Percentiles rank a stretch among this genome's conserved stretches.
Evolutionary conservation across 768 basidiomycete species (phyloP).

Genomic region (Pholiota microspora): DNA sequence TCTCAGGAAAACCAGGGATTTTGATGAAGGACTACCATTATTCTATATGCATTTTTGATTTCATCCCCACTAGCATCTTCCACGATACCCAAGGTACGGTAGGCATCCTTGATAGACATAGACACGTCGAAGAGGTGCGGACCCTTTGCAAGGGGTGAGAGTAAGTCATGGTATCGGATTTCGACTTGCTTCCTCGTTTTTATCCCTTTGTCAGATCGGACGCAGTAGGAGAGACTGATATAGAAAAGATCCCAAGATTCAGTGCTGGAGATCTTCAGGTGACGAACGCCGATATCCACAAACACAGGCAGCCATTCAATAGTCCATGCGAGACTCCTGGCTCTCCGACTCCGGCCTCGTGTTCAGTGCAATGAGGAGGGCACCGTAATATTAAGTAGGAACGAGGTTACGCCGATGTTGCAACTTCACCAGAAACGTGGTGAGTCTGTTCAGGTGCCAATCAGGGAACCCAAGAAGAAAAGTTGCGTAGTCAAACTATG

Average conservation of each 20-base stretch:
- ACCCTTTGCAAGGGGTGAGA: constrained; percentile 14
- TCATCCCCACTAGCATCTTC: constrained; percentile 46
- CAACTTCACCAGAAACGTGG: background rate
- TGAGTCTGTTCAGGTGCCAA: background rate
- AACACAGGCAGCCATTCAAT: constrained; percentile 14
- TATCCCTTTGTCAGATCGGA: constrained; percentile 16
- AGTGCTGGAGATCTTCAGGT: constrained; percentile 13
- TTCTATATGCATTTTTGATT: constrained; percentile 61
- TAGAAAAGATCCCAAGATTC: constrained; percentile 18
- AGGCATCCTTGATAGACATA: constrained; percentile 36
- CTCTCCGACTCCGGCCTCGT: constrained; percentile 16
- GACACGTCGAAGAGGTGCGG: constrained; percentile 16
- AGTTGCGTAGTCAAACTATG: constrained; percentile 5
- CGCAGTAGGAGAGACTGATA: constrained; percentile 13
- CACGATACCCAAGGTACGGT: constrained; percentile 45
- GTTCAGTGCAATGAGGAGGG: constrained; percentile 12
- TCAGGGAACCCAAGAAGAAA: constrained; percentile 1
- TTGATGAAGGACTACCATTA: constrained; percentile 40
- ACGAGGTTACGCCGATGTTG: constrained; percentile 7
- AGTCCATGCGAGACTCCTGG: constrained; percentile 15
- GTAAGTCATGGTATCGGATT: constrained; percentile 15
- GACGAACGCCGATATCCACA: constrained; percentile 15
- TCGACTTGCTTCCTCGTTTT: constrained; percentile 17
- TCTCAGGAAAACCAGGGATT: constrained; percentile 21
- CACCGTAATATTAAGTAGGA: constrained; percentile 6